Evolutionary conservation across 495 filamentous ascomycete genomes (phyloP).

Genomic region (Wilcoxina mikolae): DNA sequence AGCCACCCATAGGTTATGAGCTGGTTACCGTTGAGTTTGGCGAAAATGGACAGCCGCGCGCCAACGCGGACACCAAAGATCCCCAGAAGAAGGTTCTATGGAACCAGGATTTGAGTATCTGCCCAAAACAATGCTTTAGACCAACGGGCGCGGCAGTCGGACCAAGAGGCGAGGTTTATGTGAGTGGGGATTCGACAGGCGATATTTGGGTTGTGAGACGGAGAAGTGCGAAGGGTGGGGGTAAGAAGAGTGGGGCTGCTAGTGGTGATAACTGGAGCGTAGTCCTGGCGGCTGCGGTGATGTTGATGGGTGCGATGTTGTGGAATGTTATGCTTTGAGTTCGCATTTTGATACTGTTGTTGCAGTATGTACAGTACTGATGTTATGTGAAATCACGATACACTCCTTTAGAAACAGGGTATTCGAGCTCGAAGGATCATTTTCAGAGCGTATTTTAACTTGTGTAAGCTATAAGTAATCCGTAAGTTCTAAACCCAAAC

Average conservation of each 20-base stretch:
- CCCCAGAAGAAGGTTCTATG: slow-evolving; percentile 37
- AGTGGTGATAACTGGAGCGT: neutral
- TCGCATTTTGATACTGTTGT: no score
- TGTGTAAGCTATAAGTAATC: no score
- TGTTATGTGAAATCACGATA: no score
- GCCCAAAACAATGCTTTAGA: slow-evolving; percentile 39
- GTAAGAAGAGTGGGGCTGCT: neutral
- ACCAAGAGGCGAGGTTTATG: slow-evolving; percentile 35
- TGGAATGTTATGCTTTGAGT: slow-evolving; percentile 26
- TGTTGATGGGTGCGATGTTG: neutral
- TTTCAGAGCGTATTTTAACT: no score
- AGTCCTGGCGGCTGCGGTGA: neutral
- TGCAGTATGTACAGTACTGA: no score
- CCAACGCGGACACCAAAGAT: slow-evolving; percentile 30
- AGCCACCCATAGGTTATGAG: slow-evolving; percentile 42
- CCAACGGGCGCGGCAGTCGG: slow-evolving; percentile 44
- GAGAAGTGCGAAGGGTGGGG: neutral
- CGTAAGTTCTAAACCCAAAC: no score
- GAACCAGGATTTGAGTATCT: slow-evolving; percentile 34
- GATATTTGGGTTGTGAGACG: slow-evolving; percentile 41
- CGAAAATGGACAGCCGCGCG: slow-evolving; percentile 32
- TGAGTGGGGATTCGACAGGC: slow-evolving; percentile 43
- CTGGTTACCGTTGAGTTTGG: slow-evolving; percentile 36
- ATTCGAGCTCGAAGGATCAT: no score
- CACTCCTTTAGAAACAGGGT: no score